Evolutionary conservation across 1,139 yeast species (phyloP), one percentile per base, ranked within the genome.

Genomic region (Entelexis paramagnoliae): DNA sequence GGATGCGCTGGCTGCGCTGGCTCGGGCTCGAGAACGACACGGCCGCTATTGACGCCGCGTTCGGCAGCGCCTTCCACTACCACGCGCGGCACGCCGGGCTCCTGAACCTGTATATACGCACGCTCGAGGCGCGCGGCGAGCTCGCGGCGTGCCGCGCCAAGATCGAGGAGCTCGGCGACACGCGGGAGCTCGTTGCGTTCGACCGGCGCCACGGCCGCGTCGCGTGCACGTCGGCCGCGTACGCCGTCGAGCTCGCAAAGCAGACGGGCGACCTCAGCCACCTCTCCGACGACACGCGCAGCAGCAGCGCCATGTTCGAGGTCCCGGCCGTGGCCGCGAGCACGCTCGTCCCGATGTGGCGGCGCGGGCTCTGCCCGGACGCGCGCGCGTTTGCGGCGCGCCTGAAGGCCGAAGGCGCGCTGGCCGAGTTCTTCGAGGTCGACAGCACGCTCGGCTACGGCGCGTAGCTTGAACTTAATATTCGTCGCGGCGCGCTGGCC

Each of bases 1-100:
- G 94, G 89, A 60, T 80, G 26, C 75, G 80, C 50, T 82, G 78
- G 61, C 68, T 79, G 1, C 72, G 82, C 29, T 72, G 72, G 72
- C 56, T 66, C 43, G 36, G 46, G 19, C 36, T 42, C 14, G 46
- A 42, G 17, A 4, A 24, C 28, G 20, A 14, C 32, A 34, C 14
- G 46, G 48, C 1, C 33, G 19, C 10, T 10, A 30, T 30, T 14
- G 46, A 42, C 17, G 35, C 16, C 26, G 35, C 46, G 19, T 42
- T 42, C 32, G 2, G 20, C 17, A 16, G 32, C 14, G 58, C 59
- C 1, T 14, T 45, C 20, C 46, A 32, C 4, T 55, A 51, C 40
- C 52, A 46, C n/a, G 53, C 57, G 10, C 22, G 26, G 8, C 33
- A 53, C 35, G 9, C 35, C 7, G 20, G 9, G n/a, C 35, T 55